These are phyloP conservation scores for Candida krabiensis DNA, from an alignment of 805 yeast species.

Conservation along the genomic window DNA sequence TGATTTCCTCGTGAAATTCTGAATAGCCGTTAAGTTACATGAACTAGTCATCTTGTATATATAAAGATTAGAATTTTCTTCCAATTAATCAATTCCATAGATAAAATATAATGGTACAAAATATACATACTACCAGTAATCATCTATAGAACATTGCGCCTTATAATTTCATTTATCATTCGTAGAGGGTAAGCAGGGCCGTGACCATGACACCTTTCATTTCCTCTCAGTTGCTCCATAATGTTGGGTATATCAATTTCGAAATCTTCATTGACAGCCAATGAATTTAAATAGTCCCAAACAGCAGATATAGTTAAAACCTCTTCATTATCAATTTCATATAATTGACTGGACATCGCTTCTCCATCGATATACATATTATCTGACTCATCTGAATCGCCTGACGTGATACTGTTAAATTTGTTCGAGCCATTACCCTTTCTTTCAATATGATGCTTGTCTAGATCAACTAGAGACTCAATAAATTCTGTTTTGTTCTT, in stretches of 20 bases:
- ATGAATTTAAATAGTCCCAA: conserved; percentile 71
- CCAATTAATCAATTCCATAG: too few relatives aligned
- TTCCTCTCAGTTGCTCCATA: conserved; percentile 60
- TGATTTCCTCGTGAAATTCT: too few relatives aligned
- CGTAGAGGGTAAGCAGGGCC: conserved; percentile 67
- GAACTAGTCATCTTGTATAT: conserved; percentile 3
- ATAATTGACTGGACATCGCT: conserved; percentile 10
- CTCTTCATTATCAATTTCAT: conserved; percentile 36
- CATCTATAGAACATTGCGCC: conserved; percentile 5
- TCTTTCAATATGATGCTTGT: conserved; percentile 8
- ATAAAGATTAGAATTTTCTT: conserved; percentile 3
- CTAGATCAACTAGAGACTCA: conserved; percentile 20
- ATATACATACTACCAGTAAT: too few relatives aligned
- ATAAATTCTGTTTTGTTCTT: conserved; percentile 27
- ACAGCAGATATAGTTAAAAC: conserved; percentile 73
- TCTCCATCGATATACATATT: conserved; percentile 9
- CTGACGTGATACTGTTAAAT: neutral
- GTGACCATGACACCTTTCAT: conserved; percentile 74
- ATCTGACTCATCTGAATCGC: neutral
- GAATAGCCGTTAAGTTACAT: conserved; percentile 1
- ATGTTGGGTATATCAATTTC: conserved; percentile 58
- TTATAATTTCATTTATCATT: conserved; percentile 41
- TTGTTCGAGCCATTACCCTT: conserved; percentile 16
- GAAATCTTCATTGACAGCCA: conserved; percentile 45
- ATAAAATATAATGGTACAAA: too few relatives aligned